Evolutionary conservation across 306 rosid species (phyloP).

Genomic region (Carpinus viminea): DNA sequence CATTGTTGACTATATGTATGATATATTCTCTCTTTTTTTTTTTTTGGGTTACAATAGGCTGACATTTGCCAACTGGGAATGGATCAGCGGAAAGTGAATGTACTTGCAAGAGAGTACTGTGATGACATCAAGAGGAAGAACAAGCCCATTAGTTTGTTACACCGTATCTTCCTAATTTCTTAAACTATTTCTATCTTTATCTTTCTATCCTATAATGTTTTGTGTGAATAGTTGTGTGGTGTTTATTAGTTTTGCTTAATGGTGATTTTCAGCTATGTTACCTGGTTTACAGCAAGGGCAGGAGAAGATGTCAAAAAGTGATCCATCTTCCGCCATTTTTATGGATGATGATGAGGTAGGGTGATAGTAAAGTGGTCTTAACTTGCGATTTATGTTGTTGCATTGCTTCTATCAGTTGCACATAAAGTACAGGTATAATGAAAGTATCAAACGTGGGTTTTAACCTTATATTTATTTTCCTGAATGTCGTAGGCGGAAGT

Average conservation of each 20-base stretch:
- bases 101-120: slow-evolving; percentile 85
- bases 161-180: slow-evolving; percentile 51
- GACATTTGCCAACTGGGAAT: slow-evolving; percentile 96
- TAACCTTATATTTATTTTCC: slow-evolving; percentile 18
- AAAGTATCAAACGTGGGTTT: neutral
- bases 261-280: slow-evolving; percentile 70
- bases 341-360: slow-evolving; percentile 98
- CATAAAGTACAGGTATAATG: neutral
- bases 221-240: slow-evolving; percentile 12
- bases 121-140: slow-evolving; percentile 84
- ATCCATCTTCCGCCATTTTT: slow-evolving; percentile 65
- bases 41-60: slow-evolving; percentile 46
- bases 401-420: slow-evolving; percentile 5
- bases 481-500: slow-evolving; percentile 64
- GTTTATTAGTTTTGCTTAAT: slow-evolving; percentile 16
- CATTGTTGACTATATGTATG: slow-evolving; percentile 12
- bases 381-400: slow-evolving; percentile 10
- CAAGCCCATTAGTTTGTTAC: slow-evolving; percentile 88
- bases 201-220: neutral
- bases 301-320: slow-evolving; percentile 94
- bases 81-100: slow-evolving; percentile 90
- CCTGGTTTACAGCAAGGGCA: slow-evolving; percentile 86
- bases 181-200: slow-evolving; percentile 6
- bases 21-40: neutral
- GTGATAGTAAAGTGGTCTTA: slow-evolving; percentile 4